phyloP scores from a whole-genome alignment of 371 early-diverging fungal genomes.

The Mortierella sp. region DNA sequence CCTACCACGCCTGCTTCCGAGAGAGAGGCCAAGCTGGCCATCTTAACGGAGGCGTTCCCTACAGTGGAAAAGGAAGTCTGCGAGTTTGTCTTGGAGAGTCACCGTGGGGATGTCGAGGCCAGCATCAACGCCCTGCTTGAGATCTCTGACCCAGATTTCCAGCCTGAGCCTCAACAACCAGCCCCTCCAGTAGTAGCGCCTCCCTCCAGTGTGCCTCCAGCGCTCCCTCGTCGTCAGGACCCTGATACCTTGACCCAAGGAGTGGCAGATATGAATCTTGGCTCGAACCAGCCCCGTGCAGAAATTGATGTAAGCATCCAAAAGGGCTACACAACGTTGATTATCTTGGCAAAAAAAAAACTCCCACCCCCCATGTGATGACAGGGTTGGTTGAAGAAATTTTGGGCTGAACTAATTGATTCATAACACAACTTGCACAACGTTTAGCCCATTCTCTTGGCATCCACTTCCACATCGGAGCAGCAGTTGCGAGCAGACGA shows the following conservation, averaged over 20 bases:
- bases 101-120: slow-evolving; percentile 51
- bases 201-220: slow-evolving; percentile 18
- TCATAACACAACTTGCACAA: not conserved
- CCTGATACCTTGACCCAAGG: slow-evolving; percentile 20
- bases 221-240: slow-evolving; percentile 36
- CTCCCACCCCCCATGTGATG: not conserved
- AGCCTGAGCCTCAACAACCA: slow-evolving; percentile 15
- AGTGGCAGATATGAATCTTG: slow-evolving; percentile 25
- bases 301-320: slow-evolving; percentile 46
- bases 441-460: slow-evolving; percentile 52
- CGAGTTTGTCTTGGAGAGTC: slow-evolving; percentile 52
- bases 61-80: slow-evolving; percentile 52
- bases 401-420: not conserved
- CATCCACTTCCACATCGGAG: slow-evolving; percentile 53
- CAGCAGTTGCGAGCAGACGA: slow-evolving; percentile 52
- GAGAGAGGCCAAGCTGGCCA: slow-evolving; percentile 41
- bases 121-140: slow-evolving; percentile 52
- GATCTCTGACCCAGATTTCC: slow-evolving; percentile 53
- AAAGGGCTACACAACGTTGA: too few relatives aligned
- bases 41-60: slow-evolving; percentile 51
- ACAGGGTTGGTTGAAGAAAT: not conserved
- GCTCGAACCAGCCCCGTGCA: slow-evolving; percentile 14
- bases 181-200: slow-evolving; percentile 3
- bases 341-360: slow-evolving; percentile 7
- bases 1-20: slow-evolving; percentile 25